phyloP scores from a whole-genome alignment of 352 stramenopile genomes.

The Hyaloperonospora brassicae region DNA sequence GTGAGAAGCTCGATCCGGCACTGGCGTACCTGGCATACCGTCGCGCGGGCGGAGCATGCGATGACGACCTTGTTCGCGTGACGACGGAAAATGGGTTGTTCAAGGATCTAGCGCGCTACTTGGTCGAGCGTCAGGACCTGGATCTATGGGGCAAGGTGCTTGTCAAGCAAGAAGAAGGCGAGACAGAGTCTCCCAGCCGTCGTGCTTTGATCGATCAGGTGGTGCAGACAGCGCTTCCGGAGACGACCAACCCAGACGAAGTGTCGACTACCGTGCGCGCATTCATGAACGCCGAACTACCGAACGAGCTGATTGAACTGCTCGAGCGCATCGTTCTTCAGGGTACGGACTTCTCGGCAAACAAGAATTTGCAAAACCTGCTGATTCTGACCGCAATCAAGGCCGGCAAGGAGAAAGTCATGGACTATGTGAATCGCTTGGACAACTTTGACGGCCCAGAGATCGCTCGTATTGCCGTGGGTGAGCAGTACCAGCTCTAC shows the following conservation, averaged over 20 bases:
- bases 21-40: conserved; percentile 99
- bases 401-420: conserved; percentile 95
- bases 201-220: conserved; percentile 98
- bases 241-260: conserved; percentile 98
- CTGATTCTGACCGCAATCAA: conserved; percentile 99
- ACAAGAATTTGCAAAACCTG: conserved; percentile 99
- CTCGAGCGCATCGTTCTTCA: conserved; percentile 99
- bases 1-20: conserved; percentile 98
- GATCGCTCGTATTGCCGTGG: conserved; percentile 98
- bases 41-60: conserved; percentile 95
- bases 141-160: conserved; percentile 98
- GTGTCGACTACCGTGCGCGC: conserved; percentile 99
- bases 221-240: conserved; percentile 98
- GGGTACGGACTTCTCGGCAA: conserved; percentile 98
- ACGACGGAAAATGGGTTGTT: conserved; percentile 98
- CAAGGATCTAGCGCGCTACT: conserved; percentile 98
- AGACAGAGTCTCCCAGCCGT: conserved; percentile 86
- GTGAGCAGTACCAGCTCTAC: conserved; percentile 97
- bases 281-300: conserved; percentile 99
- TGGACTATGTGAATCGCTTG: conserved; percentile 99
- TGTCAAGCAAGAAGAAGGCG: conserved; percentile 87
- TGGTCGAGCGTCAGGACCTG: conserved; percentile 98
- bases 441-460: conserved; percentile 99
- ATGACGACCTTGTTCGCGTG: conserved; percentile 99
- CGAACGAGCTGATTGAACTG: conserved; percentile 98